Base-by-base conservation (phyloP, 108 stramenopile species). In the Stephanodiscus minutulus region DNA sequence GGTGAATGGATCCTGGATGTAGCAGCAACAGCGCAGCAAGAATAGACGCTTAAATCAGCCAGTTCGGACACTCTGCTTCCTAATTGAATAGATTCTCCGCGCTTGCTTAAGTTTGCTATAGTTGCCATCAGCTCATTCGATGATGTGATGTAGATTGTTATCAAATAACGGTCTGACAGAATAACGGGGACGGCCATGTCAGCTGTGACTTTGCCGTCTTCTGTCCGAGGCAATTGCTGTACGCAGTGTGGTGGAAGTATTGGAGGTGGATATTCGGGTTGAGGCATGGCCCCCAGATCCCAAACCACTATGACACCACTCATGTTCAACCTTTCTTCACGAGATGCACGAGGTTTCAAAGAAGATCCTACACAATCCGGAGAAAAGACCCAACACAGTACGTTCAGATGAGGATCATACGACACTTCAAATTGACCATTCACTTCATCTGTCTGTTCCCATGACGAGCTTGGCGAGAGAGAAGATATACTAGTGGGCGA, bases 391-490 rank as follows among this genome's bases (percentile, higher is more conserved):
- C 72, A 80, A 59, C 43, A 65, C 39, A 80, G 28, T 7, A 69
- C 50, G 35, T 80, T 63, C 3, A 63, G 62, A 44, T 60, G 55
- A 7, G 56, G 72, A 52, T 80, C 72, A 9, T 52, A 80, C 0
- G 79, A 68, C 31, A 73, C 53, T 22, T 69, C 62, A 24, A 80
- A 80, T 68, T 80, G 79, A 7, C 59, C 20, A 37, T 80, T 68
- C 9, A 80, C 46, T 10, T 50, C 31, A 52, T 73, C 72, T 0
- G 49, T 73, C 27, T 73, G 71, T 13, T 79, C 78, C 78, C 70
- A 79, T 15, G 66, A 68, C 0, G 78, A 79, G n/a, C 43, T 63
- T 5, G 70, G 78, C 15, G 71, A 79, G 5, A 79, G 54, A 13
- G 59, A 49, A 7, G 78, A 60, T 24, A 72, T 48, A 13, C 66